Evolutionary conservation across 2,329 filamentous ascomycete genomes (phyloP), one percentile per base, ranked within the genome.

Genomic region (Rasamsonia emersonii): DNA sequence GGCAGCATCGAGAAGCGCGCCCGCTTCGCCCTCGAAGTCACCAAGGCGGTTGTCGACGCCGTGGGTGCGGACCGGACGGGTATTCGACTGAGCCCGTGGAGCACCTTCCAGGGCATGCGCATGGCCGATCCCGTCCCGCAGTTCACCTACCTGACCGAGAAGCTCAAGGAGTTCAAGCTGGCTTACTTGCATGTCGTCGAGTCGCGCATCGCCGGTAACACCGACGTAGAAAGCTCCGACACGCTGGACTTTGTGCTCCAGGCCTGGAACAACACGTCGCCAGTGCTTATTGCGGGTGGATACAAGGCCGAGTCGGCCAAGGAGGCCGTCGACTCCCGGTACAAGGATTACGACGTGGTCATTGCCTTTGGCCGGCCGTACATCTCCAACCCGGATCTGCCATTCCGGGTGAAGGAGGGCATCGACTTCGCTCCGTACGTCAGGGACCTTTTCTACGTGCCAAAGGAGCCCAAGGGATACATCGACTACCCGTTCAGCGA

Each of bases 1-100:
- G 67, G 68, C 2, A 64, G 50, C 8, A 49, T 70, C 10, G 61
- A 65, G 39, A 66, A 68, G 15, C 54, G 67, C n/a, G 64, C 62
- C 34, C 65, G 64, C 2, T 74, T 79, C 34, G 61, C 55, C 0
- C 37, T 73, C 1, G 69, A 74, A 33, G 58, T 75, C 2, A 63
- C 62, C 20, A 50, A 57, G 24, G 42, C 58, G 27, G 41, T 70
- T 3, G 52, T 52, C 2, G 40, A 50, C 14, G 55, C 54, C 0
- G 46, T 71, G 0, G 68, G 68, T 0, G 38, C 53, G 3, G 51
- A 65, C 0, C 56, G 53, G 5, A 30, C 64, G 9, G 62, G 53
- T 5, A 55, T 65, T 17, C 58, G 65, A 1, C 36, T 74, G 8
- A 62, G 60, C 9, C 54, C 39, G 5, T 71, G 33, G 40, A 45